Evolutionary conservation across 1,284 basidiomycete genomes (phyloP), one percentile per base, ranked within the genome.

Genomic region (Afroboletus lepidellus): DNA sequence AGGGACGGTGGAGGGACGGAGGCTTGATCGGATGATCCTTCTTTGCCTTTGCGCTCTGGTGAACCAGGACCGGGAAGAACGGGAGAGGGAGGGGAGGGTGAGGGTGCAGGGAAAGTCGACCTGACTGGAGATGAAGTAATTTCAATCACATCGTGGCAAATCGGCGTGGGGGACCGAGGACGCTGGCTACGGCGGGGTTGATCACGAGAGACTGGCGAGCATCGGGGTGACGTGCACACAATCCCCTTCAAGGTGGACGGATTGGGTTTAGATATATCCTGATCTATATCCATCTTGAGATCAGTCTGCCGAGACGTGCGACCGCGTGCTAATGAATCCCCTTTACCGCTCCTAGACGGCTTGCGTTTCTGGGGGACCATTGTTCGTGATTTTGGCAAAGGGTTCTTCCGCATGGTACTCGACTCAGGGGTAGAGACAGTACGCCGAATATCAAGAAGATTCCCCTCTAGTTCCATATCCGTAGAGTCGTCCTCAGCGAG

Each of bases 401-500:
- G 69, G 8, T 57, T 56, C 58, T 63, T 67, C 54, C 64, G 67
- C 33, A 54, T 56, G 23, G 61, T 58, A n/a, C 67, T 64, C n/a
- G 66, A 57, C 27, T 60, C 53, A 16, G 74, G 69, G 2, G 73
- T 70, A 15, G 83, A 85, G 46, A 74, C 72, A 1, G 81, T 74
- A 30, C 83, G 74, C 32, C 77, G 78, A 20, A 75, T 69, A 49
- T 66, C 70, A 52, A 72, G 63, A 13, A 80, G 60, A 16, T 79
- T 71, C 4, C 73, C 69, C 16, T 83, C 82, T 23, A 85, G 77
- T 60, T 84, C 84, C 38, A 80, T 73, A 50, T 87, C 85, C 51
- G 77, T 75, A 45, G 86, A 83, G 49, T 78, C 79, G 27, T 82
- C 81, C 34, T 85, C 78, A 46, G 80, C 78, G 39, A 79, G 74